A percentile compares a stretch with the other conserved stretches of the same genome.
phyloP scores from a whole-genome alignment of 148 eudicot species.

The Agrostemma githago region DNA sequence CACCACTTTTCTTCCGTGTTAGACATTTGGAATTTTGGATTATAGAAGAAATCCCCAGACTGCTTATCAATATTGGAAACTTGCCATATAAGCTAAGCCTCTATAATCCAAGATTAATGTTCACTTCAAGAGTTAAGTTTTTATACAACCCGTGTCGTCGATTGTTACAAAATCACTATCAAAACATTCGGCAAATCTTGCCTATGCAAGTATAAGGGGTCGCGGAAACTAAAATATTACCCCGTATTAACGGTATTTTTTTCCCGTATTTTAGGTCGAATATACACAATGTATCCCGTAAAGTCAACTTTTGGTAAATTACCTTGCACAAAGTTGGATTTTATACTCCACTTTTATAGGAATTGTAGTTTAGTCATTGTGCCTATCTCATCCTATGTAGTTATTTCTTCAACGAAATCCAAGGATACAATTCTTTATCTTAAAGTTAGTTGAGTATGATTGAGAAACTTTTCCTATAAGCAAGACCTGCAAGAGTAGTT shows the following conservation, averaged over 20 bases:
- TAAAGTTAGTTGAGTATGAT: constrained; percentile 42
- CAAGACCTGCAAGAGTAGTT: constrained; percentile 41
- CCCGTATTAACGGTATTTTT: too few relatives aligned
- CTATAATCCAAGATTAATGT: background rate
- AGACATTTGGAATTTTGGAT: constrained; percentile 2
- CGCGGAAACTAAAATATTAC: too few relatives aligned
- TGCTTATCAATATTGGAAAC: constrained; percentile 3
- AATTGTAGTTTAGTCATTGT: constrained; percentile 5
- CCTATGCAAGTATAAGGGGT: background rate
- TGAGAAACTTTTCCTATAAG: constrained; percentile 37
- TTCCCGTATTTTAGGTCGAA: background rate
- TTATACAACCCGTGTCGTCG: background rate
- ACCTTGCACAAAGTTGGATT: background rate
- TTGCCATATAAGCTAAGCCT: constrained; percentile 24
- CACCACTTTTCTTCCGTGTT: constrained; percentile 16
- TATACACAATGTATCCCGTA: background rate
- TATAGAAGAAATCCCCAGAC: background rate
- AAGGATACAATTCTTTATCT: background rate
- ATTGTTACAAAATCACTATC: too few relatives aligned
- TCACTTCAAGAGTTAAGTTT: constrained; percentile 2
- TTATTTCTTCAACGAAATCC: background rate
- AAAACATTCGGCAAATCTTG: too few relatives aligned
- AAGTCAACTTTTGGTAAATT: background rate
- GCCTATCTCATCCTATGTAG: background rate
- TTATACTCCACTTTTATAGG: background rate